Percentiles rank a stretch among this genome's conserved stretches.
These are phyloP conservation scores for Pseudogymnoascus sp. DNA, from an alignment of 2,329 filamentous ascomycete genomes.

Conservation along the genomic window DNA sequence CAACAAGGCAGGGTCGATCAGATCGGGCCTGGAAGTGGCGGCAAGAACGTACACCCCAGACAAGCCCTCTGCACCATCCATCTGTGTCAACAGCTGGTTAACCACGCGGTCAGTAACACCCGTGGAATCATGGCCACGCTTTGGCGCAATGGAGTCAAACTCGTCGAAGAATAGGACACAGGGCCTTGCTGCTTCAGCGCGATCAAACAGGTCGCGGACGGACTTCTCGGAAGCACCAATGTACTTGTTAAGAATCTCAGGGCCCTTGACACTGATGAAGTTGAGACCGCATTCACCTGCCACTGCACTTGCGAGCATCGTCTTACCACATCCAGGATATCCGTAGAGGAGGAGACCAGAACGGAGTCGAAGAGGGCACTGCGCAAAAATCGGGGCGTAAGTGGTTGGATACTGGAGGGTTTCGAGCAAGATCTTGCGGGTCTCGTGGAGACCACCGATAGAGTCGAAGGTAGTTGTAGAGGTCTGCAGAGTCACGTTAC, in stretches of 20 bases:
- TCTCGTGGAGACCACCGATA: constrained; percentile 81
- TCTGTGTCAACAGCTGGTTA: constrained; percentile 95
- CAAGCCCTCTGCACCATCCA: constrained; percentile 95
- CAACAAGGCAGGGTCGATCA: constrained; percentile 90
- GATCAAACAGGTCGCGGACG: constrained; percentile 89
- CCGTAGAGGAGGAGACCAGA: constrained; percentile 91
- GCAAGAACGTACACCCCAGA: constrained; percentile 94
- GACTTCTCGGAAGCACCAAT: constrained; percentile 96
- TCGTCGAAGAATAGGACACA: constrained; percentile 98
- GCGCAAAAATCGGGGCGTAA: constrained; percentile 94
- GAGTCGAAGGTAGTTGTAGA: constrained; percentile 88
- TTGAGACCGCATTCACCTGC: constrained; percentile 96
- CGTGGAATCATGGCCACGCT: constrained; percentile 91
- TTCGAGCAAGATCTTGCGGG: constrained; percentile 84
- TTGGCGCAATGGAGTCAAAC: constrained; percentile 95
- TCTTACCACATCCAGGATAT: constrained; percentile 94
- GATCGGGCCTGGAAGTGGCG: constrained; percentile 83
- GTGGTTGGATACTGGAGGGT: constrained; percentile 96
- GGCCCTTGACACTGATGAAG: constrained; percentile 97
- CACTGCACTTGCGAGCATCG: constrained; percentile 89
- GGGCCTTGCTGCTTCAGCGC: constrained; percentile 80
- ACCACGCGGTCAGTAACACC: constrained; percentile 98
- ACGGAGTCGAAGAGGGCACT: constrained; percentile 87
- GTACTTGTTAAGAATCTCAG: constrained; percentile 98
- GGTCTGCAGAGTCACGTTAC: constrained; percentile 88